Evolutionary conservation across 73 alveolate genomes (phyloP).

Genomic region (Symbiodinium natans): DNA sequence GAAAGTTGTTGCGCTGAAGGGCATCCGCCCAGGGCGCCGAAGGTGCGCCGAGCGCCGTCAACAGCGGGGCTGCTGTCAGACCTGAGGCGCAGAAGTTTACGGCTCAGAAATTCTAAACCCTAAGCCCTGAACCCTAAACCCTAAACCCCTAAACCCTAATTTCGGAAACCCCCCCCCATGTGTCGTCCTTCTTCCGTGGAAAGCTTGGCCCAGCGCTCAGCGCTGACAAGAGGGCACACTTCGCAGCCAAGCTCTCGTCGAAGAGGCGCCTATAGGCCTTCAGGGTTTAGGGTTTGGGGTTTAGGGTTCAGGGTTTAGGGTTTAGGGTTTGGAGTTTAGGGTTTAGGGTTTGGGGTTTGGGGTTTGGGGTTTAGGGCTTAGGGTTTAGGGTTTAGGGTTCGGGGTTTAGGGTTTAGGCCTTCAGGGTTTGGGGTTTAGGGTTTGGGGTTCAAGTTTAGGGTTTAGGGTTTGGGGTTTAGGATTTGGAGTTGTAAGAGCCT

Average conservation of each 20-base stretch:
- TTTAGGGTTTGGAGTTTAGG: too few species aligned
- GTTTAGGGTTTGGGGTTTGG: too few species aligned
- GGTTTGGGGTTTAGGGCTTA: too few species aligned
- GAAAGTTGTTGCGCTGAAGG: neutral
- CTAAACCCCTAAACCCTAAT: too few species aligned
- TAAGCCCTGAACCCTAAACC: too few species aligned
- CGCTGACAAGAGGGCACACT: neutral
- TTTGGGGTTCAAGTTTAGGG: neutral
- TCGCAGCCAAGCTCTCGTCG: neutral
- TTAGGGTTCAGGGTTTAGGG: neutral
- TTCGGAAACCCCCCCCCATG: too few species aligned
- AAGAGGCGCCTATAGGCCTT: neutral
- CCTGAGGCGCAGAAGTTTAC: neutral
- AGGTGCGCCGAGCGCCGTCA: neutral
- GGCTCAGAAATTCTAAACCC: neutral
- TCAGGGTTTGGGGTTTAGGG: neutral
- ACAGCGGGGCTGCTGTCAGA: neutral
- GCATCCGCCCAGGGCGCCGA: neutral
- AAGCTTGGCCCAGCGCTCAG: neutral
- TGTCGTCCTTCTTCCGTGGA: too few species aligned
- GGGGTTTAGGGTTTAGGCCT: too few species aligned
- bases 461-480: neutral
- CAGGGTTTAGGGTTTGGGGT: neutral
- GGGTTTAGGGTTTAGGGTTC: too few species aligned
- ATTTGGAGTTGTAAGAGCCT: neutral